These are phyloP conservation scores for Trichoderma sp. DNA, from an alignment of 2,329 filamentous ascomycete genomes.

Conservation along the genomic window DNA sequence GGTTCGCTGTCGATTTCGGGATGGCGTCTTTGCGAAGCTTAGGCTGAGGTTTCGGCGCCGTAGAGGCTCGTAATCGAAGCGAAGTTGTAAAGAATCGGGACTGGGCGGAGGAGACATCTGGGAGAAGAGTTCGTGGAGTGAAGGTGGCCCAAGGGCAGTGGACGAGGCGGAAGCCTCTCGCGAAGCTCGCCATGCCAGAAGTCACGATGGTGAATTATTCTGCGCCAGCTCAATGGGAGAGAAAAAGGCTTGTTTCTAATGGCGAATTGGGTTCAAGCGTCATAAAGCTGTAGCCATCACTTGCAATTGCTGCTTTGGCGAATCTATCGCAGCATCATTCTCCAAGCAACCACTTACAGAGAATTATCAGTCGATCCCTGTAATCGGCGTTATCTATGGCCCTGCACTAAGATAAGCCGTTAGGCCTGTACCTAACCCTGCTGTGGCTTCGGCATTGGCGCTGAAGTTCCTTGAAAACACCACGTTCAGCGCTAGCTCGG, in stretches of 20 bases:
- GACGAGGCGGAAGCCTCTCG: slow-evolving; percentile 39
- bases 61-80: slow-evolving; percentile 32
- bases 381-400: slow-evolving; percentile 13
- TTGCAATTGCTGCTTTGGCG: slow-evolving; percentile 1
- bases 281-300: slow-evolving; percentile 19
- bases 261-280: background rate
- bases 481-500: background rate
- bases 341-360: slow-evolving; percentile 2
- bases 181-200: slow-evolving; percentile 40
- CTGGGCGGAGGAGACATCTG: slow-evolving; percentile 32
- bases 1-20: slow-evolving; percentile 26
- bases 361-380: slow-evolving; percentile 11
- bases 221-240: background rate
- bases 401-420: slow-evolving; percentile 20
- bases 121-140: slow-evolving; percentile 32
- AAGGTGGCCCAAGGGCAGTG: slow-evolving; percentile 36
- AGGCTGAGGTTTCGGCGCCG: slow-evolving; percentile 30
- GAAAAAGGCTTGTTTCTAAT: too few relatives aligned
- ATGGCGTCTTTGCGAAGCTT: slow-evolving; percentile 31
- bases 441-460: background rate
- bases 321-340: slow-evolving; percentile 11
- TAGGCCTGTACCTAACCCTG: background rate
- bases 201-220: background rate
- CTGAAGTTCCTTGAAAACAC: slow-evolving; percentile 6
- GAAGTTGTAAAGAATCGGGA: slow-evolving; percentile 41